Percentiles rank a stretch among this genome's conserved stretches.
phyloP scores from a whole-genome alignment of 2,329 filamentous ascomycete species.

The Nakataea oryzae region DNA sequence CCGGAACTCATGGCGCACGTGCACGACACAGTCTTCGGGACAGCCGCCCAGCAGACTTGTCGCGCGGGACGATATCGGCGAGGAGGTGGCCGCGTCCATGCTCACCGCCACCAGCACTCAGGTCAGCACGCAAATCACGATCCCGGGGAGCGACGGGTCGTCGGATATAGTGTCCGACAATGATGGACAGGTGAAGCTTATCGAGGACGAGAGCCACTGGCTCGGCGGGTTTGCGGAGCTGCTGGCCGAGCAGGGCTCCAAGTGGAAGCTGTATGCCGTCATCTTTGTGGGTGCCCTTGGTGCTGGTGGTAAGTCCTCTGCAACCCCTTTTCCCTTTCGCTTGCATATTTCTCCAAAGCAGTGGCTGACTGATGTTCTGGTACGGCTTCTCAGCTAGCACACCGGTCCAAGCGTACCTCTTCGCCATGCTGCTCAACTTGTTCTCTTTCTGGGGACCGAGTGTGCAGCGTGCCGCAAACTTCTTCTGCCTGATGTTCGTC shows the following conservation, averaged over 20 bases:
- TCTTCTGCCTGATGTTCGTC: constrained; percentile 57
- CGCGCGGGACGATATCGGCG: constrained; percentile 23
- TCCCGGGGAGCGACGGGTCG: constrained; percentile 18
- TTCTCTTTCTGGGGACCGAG: constrained; percentile 28
- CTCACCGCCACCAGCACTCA: background rate
- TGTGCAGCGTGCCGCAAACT: constrained; percentile 30
- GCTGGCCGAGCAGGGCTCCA: constrained; percentile 38
- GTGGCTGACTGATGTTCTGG: constrained; percentile 10
- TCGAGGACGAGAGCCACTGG: constrained; percentile 23
- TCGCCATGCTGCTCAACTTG: constrained; percentile 40
- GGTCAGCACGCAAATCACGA: constrained; percentile 25
- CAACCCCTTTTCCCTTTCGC: constrained; percentile 20
- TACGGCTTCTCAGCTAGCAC: constrained; percentile 13
- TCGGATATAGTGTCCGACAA: constrained; percentile 14
- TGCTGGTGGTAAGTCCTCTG: constrained; percentile 16
- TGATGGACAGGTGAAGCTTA: constrained; percentile 12
- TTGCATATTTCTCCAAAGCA: background rate
- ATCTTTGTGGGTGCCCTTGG: constrained; percentile 30
- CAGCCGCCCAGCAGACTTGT: constrained; percentile 16
- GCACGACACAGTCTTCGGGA: background rate
- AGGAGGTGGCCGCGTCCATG: background rate
- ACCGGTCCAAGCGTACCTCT: constrained; percentile 40
- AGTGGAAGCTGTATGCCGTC: constrained; percentile 37
- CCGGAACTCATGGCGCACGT: background rate
- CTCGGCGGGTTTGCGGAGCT: constrained; percentile 40